Percentiles rank a stretch among this genome's conserved stretches.
These are phyloP conservation scores for Pyricularia sp. DNA, from an alignment of 2,329 filamentous ascomycete species.

Conservation along the genomic window DNA sequence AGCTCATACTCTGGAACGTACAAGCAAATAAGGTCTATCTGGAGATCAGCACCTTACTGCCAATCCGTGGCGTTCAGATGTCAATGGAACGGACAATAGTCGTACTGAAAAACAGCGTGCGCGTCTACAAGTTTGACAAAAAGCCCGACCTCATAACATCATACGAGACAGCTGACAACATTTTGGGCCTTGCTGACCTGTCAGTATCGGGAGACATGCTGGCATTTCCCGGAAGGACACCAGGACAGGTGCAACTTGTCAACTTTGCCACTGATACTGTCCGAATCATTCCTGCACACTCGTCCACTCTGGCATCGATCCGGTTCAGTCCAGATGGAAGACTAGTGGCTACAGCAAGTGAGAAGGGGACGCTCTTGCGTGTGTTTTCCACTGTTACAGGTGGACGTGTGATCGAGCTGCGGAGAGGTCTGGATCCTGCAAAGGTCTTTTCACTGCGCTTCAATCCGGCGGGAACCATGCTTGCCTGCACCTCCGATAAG, in stretches of 20 bases:
- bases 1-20: conserved; percentile 91
- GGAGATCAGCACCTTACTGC: conserved; percentile 73
- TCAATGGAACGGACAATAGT: conserved; percentile 70
- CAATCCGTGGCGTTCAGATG: conserved; percentile 71
- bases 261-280: conserved; percentile 71
- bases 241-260: conserved; percentile 83
- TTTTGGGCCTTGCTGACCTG: conserved; percentile 69
- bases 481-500: conserved; percentile 94
- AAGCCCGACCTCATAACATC: conserved; percentile 60
- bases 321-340: conserved; percentile 72
- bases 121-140: conserved; percentile 70
- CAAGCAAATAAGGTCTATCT: conserved; percentile 61
- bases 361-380: conserved; percentile 82
- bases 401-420: conserved; percentile 72
- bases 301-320: conserved; percentile 67
- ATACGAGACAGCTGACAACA: conserved; percentile 83
- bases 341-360: conserved; percentile 80
- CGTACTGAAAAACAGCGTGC: conserved; percentile 71
- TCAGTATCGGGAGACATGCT: conserved; percentile 56
- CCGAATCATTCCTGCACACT: conserved; percentile 88
- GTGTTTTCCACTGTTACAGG: conserved; percentile 75
- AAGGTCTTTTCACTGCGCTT: conserved; percentile 83
- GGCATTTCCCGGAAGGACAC: conserved; percentile 78
- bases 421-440: conserved; percentile 81
- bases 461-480: conserved; percentile 67